Base-by-base conservation (phyloP, 441 rosid genomes). In the Pelargonium myrrhifolium region DNA sequence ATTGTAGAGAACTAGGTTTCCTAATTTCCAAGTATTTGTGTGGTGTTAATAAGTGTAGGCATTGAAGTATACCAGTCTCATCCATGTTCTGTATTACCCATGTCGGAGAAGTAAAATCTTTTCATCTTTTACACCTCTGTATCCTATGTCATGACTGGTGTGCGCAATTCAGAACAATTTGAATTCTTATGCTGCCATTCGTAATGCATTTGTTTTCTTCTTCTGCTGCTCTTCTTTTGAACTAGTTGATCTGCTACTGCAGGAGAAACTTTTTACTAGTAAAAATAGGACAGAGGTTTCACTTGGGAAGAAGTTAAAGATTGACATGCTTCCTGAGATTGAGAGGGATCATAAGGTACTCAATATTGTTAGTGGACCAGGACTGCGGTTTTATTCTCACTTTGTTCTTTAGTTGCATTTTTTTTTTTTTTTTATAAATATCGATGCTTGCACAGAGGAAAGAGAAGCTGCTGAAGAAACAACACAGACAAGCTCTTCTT, bases 321-420 rank as follows among this genome's bases (percentile, higher is more conserved):
- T 73, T 78, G 93, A 90, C 81, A 85, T 86, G 96, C 98, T 95
- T 81, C 93, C 97, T 45, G 99, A 95, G 79, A 90, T 95, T 62
- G 98, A 89, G 76, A 95, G 81, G 80, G 96, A 88, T 78, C 90
- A 95, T 74, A 95, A 92, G 99, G 99, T 92, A 81, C 71, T 12
- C 4, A 55, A 68, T 18, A 43, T 58, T 70, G 68, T 74, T 72
- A 68, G 55, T 61, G 65, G 66, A 18, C 42, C 20, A 28, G 15
- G 21, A 21, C 7, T 15, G 20, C 9, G 18, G 58, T 51, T 51
- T 51, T n/a, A 51, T 51, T 47, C 53, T 47, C 53, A 14, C 53
- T 47, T 53, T 18, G 66, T 68, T 73, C 22, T 67, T 62, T 24
- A 70, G 37, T 66, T 35, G n/a, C 63, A 39, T 7, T 62, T 51